Conservation (phyloP, 495 filamentous ascomycete species). For the Talaromyces borbonicus region DNA sequence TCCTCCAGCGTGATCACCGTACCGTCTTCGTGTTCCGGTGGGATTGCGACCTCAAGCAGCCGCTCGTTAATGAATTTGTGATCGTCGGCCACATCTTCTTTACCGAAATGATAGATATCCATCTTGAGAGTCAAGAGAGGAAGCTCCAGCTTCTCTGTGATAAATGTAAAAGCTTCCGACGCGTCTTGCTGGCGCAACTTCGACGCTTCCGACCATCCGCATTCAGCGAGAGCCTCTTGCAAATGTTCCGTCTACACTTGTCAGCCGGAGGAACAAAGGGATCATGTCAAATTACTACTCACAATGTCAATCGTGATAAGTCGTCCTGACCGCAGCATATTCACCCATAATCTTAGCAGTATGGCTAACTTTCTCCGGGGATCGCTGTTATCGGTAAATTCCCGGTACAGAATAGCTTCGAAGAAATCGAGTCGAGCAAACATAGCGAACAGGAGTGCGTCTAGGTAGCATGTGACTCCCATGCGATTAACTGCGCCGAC, state of each 20-base stretch:
- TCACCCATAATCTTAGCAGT: conserved; percentile 82
- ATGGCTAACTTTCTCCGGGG: conserved; percentile 61
- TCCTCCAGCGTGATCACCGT: conserved; percentile 69
- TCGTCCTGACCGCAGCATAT: conserved; percentile 74
- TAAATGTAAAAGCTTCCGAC: conserved; percentile 91
- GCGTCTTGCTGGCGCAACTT: conserved; percentile 76
- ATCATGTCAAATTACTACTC: conserved; percentile 16
- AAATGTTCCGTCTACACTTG: conserved; percentile 60
- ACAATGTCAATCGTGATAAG: conserved; percentile 83
- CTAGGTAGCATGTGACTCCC: conserved; percentile 83
- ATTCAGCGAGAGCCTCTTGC: conserved; percentile 72
- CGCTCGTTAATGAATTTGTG: conserved; percentile 92
- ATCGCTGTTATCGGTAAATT: conserved; percentile 48
- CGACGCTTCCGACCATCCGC: conserved; percentile 83
- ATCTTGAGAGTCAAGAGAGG: conserved; percentile 88
- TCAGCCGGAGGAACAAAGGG: conserved; percentile 20
- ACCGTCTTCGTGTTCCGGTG: conserved; percentile 48
- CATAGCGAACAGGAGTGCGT: conserved; percentile 93
- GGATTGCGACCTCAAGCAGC: conserved; percentile 82
- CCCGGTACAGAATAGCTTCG: conserved; percentile 76
- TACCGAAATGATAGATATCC: conserved; percentile 86
- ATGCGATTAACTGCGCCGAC: conserved; percentile 80
- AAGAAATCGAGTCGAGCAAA: conserved; percentile 84
- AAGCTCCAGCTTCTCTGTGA: conserved; percentile 78
- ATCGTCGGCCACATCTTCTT: conserved; percentile 71